Percentiles rank a stretch among this genome's conserved stretches.
Evolutionary conservation across 768 basidiomycete species (phyloP).

Genomic region (Termitomyces sp.): DNA sequence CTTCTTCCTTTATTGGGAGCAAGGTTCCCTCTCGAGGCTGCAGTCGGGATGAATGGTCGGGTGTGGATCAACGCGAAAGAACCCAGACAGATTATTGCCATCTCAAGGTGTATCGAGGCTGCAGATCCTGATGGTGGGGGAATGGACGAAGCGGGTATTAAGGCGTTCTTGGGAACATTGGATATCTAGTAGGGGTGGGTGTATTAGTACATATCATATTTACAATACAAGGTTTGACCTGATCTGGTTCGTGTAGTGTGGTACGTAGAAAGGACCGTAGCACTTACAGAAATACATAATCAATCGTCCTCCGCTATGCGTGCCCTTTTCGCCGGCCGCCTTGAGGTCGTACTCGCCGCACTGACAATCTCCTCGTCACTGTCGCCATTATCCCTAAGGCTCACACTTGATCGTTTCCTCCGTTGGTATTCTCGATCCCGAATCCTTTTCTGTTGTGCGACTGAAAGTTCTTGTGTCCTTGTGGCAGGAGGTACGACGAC

Average conservation of each 20-base stretch:
- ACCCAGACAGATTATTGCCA: conserved; percentile 64
- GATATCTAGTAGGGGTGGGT: conserved; percentile 27
- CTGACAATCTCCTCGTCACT: conserved; percentile 68
- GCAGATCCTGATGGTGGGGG: conserved; percentile 71
- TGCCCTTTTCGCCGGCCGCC: conserved; percentile 65
- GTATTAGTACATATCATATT: conserved; percentile 8
- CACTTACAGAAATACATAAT: conserved; percentile 11
- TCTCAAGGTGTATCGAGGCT: conserved; percentile 74
- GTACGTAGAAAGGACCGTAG: neutral
- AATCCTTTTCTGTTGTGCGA: conserved; percentile 69
- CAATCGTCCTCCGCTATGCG: conserved; percentile 65
- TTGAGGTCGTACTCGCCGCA: conserved; percentile 37
- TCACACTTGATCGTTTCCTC: conserved; percentile 63
- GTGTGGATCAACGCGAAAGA: conserved; percentile 85
- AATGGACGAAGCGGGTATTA: conserved; percentile 47
- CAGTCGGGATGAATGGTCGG: conserved; percentile 87
- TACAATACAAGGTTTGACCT: conserved; percentile 11
- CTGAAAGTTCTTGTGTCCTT: conserved; percentile 56
- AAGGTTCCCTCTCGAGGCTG: conserved; percentile 80
- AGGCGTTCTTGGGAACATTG: conserved; percentile 44
- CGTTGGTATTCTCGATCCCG: conserved; percentile 81
- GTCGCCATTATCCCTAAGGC: conserved; percentile 59
- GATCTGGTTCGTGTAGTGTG: neutral
- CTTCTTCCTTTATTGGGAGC: conserved; percentile 76
- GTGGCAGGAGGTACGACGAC: conserved; percentile 74